Conservation (phyloP, 169 alveolate species). For the Toxoplasma gondii region DNA sequence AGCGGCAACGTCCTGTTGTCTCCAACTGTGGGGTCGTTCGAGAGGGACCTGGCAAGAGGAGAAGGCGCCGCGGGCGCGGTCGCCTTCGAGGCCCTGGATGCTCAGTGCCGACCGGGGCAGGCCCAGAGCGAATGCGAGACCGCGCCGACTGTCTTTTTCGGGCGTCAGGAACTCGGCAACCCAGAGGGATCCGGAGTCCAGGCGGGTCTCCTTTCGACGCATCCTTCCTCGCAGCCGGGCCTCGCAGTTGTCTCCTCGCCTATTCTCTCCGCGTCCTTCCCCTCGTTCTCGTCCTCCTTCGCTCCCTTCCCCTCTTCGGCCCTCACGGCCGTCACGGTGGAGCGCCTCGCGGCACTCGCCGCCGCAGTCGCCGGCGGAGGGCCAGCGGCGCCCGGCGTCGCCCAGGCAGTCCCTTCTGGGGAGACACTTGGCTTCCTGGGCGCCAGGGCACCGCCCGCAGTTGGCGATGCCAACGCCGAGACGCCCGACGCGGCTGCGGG, state of each 20-base stretch:
- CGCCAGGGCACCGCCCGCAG: neutral
- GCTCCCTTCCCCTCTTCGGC: neutral
- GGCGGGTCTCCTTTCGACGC: neutral
- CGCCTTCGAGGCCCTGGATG: neutral
- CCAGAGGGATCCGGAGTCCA: neutral
- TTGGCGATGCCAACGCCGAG: neutral
- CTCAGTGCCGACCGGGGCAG: neutral
- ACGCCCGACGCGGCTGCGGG: neutral
- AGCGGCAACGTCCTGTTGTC: neutral
- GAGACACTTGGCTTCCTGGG: neutral
- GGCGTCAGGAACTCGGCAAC: neutral
- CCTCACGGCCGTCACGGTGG: neutral
- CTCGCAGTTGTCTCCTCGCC: neutral
- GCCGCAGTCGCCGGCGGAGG: neutral
- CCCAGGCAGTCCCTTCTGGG: neutral
- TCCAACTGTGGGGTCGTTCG: neutral
- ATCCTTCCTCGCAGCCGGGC: neutral
- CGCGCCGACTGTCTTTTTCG: neutral
- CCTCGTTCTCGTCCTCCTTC: neutral
- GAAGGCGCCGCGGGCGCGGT: neutral
- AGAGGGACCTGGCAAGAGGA: neutral
- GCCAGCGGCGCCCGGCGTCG: neutral
- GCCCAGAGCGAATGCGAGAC: neutral
- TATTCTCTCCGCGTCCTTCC: neutral
- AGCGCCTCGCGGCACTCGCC: constrained; percentile 12